Conservation (phyloP, 2,329 filamentous ascomycete genomes). For the Zymoseptoria tritici region DNA sequence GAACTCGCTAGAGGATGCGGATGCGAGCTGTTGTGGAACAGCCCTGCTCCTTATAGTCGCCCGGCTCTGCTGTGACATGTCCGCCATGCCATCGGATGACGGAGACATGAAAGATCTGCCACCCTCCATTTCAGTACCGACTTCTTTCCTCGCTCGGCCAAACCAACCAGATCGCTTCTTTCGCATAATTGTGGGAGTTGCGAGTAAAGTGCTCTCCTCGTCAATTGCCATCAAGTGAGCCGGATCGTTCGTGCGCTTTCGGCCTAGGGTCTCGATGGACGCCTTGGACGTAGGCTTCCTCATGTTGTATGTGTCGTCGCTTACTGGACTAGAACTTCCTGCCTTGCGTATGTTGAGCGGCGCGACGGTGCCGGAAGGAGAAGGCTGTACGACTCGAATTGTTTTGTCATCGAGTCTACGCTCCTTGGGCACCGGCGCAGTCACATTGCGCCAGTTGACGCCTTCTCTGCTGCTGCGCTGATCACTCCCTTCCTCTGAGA, state of each 20-base stretch:
- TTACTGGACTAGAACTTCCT: slow-evolving; percentile 23
- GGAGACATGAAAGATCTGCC: background rate
- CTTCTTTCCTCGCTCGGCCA: slow-evolving; percentile 26
- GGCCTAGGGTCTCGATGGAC: slow-evolving; percentile 16
- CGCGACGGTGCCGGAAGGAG: slow-evolving; percentile 43
- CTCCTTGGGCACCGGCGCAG: slow-evolving; percentile 33
- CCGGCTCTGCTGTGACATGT: background rate
- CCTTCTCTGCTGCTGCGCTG: slow-evolving; percentile 26
- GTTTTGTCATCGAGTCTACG: slow-evolving; percentile 36
- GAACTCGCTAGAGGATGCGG: slow-evolving; percentile 36
- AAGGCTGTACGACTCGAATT: slow-evolving; percentile 51
- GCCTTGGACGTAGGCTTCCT: slow-evolving; percentile 11
- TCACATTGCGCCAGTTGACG: slow-evolving; percentile 35
- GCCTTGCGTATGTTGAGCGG: slow-evolving; percentile 52
- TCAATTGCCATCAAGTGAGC: slow-evolving; percentile 21
- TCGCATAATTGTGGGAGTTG: slow-evolving; percentile 18
- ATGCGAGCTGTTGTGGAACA: slow-evolving; percentile 15
- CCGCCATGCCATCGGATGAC: background rate
- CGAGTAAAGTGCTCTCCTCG: slow-evolving; percentile 21
- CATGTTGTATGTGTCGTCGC: slow-evolving; percentile 9
- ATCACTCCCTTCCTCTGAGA: slow-evolving; percentile 42
- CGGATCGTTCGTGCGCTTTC: slow-evolving; percentile 13
- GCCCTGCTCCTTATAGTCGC: background rate
- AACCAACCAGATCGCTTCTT: slow-evolving; percentile 45
- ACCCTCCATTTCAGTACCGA: slow-evolving; percentile 1